These are phyloP conservation scores for Symbiotaphrina buchneri DNA, from an alignment of 495 filamentous ascomycete species.

Conservation along the genomic window DNA sequence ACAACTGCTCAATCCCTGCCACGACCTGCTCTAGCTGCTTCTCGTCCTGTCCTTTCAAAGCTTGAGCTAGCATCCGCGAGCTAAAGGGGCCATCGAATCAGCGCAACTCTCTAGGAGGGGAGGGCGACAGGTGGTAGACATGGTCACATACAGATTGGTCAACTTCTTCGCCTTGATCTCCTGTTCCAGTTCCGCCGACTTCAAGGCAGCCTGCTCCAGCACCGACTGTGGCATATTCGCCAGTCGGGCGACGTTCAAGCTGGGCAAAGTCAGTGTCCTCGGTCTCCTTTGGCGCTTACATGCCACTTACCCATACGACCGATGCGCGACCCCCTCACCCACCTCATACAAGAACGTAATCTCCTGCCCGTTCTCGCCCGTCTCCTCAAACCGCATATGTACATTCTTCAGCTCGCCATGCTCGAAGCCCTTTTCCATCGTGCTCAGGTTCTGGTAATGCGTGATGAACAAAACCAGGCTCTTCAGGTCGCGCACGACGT, in stretches of 20 bases:
- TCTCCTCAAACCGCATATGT: conserved; percentile 62
- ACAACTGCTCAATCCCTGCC: conserved; percentile 9
- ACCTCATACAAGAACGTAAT: conserved; percentile 31
- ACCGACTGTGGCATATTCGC: conserved; percentile 60
- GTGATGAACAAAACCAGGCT: conserved; percentile 88
- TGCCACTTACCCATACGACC: conserved; percentile 45
- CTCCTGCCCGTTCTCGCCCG: conserved; percentile 16
- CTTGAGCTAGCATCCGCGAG: conserved; percentile 5
- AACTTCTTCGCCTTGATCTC: conserved; percentile 36
- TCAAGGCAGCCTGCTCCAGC: conserved; percentile 52
- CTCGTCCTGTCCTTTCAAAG: not conserved
- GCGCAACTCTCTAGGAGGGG: not conserved
- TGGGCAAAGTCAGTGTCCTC: not conserved
- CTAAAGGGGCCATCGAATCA: conserved; percentile 4
- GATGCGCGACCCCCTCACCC: conserved; percentile 71
- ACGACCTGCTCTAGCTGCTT: conserved; percentile 7
- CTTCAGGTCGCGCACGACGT: conserved; percentile 49
- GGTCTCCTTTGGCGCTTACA: not conserved
- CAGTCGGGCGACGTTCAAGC: conserved; percentile 68
- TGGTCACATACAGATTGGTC: conserved; percentile 11
- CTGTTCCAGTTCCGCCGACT: conserved; percentile 63
- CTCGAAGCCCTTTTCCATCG: conserved; percentile 41
- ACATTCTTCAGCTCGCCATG: conserved; percentile 43
- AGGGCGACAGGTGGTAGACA: not conserved
- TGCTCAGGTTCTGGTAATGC: conserved; percentile 75